Evolutionary conservation across 352 stramenopile species (phyloP).

Genomic region (Globisporangium spiculum): DNA sequence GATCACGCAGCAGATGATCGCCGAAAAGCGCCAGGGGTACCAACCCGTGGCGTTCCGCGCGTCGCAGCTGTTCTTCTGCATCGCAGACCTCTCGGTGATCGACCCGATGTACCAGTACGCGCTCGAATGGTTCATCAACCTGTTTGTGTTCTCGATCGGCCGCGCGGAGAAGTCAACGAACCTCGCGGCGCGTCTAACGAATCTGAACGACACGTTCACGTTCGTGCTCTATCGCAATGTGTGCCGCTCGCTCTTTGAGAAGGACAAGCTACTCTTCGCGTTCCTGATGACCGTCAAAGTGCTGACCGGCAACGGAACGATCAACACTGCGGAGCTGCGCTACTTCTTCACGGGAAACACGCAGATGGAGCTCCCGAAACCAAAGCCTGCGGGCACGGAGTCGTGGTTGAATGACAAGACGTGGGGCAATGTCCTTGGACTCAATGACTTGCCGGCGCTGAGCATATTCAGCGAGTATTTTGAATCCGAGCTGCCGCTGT

Average conservation of each 20-base stretch:
- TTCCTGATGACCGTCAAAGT: conserved; percentile 94
- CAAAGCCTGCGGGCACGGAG: conserved; percentile 54
- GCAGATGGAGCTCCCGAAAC: conserved; percentile 85
- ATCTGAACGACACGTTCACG: conserved; percentile 95
- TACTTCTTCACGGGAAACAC: conserved; percentile 94
- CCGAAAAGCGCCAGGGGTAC: conserved; percentile 90
- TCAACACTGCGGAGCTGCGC: conserved; percentile 76
- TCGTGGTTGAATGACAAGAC: conserved; percentile 87
- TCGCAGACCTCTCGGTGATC: conserved; percentile 90
- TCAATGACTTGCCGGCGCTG: conserved; percentile 61
- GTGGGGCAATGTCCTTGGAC: conserved; percentile 86
- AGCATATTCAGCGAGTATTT: conserved; percentile 52
- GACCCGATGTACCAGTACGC: conserved; percentile 97
- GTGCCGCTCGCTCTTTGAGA: conserved; percentile 96
- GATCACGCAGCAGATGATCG: conserved; percentile 91
- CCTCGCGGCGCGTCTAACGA: conserved; percentile 79
- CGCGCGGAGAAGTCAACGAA: conserved; percentile 72
- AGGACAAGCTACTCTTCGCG: conserved; percentile 95
- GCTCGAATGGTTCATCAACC: conserved; percentile 95
- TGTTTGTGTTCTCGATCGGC: conserved; percentile 92
- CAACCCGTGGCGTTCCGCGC: conserved; percentile 88
- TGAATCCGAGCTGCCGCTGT: conserved; percentile 45
- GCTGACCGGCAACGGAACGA: conserved; percentile 71
- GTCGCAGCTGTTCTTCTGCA: conserved; percentile 94
- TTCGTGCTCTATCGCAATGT: conserved; percentile 94